These are phyloP conservation scores for Chrysochromulina parva DNA, from an alignment of 78 protist genomes.

Conservation along the genomic window DNA sequence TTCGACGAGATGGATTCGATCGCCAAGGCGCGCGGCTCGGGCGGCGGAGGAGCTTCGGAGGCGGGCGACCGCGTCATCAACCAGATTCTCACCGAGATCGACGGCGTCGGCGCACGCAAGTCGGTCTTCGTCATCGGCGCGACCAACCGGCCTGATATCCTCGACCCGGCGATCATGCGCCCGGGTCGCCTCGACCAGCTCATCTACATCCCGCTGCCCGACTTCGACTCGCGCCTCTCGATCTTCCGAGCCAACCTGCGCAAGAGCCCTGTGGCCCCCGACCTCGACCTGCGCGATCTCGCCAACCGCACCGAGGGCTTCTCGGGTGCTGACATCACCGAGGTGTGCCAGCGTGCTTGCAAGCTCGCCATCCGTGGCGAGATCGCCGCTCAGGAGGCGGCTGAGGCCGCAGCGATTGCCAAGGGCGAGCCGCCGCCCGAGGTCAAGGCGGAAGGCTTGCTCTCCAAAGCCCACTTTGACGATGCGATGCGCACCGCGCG, in stretches of 20 bases:
- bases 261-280: constrained; percentile 74
- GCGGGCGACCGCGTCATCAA: constrained; percentile 99
- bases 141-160: constrained; percentile 94
- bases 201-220: constrained; percentile 41
- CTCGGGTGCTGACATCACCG: constrained; percentile 99
- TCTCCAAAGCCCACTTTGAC: constrained; percentile 82
- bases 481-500: constrained; percentile 92
- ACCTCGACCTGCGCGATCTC: constrained; percentile 95
- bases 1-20: constrained; percentile 99
- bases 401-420: constrained; percentile 52
- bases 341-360: constrained; percentile 96
- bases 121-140: constrained; percentile 95
- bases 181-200: constrained; percentile 84
- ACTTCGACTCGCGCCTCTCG: constrained; percentile 76
- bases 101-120: constrained; percentile 63
- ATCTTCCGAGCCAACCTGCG: constrained; percentile 91
- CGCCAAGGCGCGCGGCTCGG: constrained; percentile 95
- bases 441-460: constrained; percentile 63
- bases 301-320: constrained; percentile 85
- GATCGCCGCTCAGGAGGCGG: constrained; percentile 44
- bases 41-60: constrained; percentile 97
- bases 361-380: constrained; percentile 95
- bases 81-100: constrained; percentile 74
- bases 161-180: constrained; percentile 91
- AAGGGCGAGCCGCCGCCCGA: constrained; percentile 87